These are phyloP conservation scores for Stylonectria norvegica DNA, from an alignment of 2,329 filamentous ascomycete genomes.

Conservation along the genomic window DNA sequence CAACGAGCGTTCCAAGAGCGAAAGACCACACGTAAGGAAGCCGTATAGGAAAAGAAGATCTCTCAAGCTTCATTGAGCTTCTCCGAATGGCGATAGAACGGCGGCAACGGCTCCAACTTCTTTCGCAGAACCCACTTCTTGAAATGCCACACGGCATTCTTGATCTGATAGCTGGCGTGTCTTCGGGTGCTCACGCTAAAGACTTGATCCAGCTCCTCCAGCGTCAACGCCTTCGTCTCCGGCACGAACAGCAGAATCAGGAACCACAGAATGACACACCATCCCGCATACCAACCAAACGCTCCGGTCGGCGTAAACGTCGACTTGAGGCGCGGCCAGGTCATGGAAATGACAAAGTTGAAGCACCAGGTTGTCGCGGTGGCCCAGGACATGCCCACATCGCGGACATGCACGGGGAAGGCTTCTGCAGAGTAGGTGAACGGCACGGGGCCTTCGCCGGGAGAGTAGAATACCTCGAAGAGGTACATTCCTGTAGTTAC, in stretches of 20 bases:
- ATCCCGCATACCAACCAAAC: conserved; percentile 37
- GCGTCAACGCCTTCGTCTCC: conserved; percentile 29
- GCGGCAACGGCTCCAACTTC: conserved; percentile 26
- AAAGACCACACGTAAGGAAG: too few species aligned
- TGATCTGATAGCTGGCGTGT: conserved; percentile 27
- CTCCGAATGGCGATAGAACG: conserved; percentile 21
- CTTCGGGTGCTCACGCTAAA: conserved; percentile 28
- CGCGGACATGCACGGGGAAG: conserved; percentile 53
- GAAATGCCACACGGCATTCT: conserved; percentile 27
- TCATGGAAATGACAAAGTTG: conserved; percentile 33
- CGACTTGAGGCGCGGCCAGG: conserved; percentile 22
- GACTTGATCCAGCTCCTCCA: conserved; percentile 32
- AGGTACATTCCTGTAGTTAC: conserved; percentile 36
- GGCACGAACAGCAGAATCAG: conserved; percentile 28
- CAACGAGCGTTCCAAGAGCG: too few species aligned
- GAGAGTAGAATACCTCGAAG: conserved; percentile 39
- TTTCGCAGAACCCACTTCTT: conserved; percentile 24
- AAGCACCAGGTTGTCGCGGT: conserved; percentile 37
- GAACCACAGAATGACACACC: conserved; percentile 26
- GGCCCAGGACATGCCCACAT: conserved; percentile 50
- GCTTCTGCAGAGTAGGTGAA: conserved; percentile 58
- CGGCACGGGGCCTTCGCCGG: conserved; percentile 54
- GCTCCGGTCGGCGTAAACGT: conserved; percentile 31
- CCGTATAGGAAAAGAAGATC: too few species aligned
- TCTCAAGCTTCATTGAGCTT: conserved; percentile 6